Evolutionary conservation across 2,329 filamentous ascomycete species (phyloP), one percentile per base, ranked within the genome.

Genomic region (Didymella glomerata): DNA sequence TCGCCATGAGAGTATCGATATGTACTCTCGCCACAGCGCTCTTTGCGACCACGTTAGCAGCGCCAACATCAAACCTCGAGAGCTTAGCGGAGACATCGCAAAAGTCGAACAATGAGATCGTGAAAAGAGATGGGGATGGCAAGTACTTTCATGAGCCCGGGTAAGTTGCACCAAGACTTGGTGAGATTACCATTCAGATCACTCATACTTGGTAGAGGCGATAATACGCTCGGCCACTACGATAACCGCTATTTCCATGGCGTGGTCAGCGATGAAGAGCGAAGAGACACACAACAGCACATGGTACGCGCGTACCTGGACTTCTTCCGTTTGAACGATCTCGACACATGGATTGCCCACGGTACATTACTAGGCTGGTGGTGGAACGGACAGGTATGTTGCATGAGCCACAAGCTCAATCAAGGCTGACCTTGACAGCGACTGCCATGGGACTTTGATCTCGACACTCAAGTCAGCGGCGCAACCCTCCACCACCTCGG

Each of bases 341-440:
- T 92, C 62, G 90, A 94, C 77, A 94, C 92, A 0, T 95, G 92
- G 92, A 86, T 96, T 59, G 91, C 92, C 38, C 92, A 96, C 76
- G 92, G 92, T 48, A 93, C 91, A 4, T 79, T 95, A 48, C 80
- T 96, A 22, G 92, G 91, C 13, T 96, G 92, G 92, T 95, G 90
- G 90, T 96, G 92, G 92, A 94, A 92, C 73, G 82, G 82, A 55
- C 81, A 82, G 77, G 83, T 85, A 74, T n/a, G 61, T 47, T n/a
- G 5, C 7, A 14, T 6, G 16, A 40, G 22, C 63, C 55, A 11
- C 54, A 9, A 0, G 18, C n/a, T 13, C 1, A 4, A 2, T 22
- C 14, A 4, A 13, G n/a, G 48, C 70, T 77, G 44, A 76, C 51
- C 2, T 41, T 14, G 16, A 32, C 79, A 86, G 77, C 87, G 91